Percentiles rank a stretch among this genome's conserved stretches.
These are phyloP conservation scores for Leptographium procerum DNA, from an alignment of 2,329 filamentous ascomycete genomes.

Conservation along the genomic window DNA sequence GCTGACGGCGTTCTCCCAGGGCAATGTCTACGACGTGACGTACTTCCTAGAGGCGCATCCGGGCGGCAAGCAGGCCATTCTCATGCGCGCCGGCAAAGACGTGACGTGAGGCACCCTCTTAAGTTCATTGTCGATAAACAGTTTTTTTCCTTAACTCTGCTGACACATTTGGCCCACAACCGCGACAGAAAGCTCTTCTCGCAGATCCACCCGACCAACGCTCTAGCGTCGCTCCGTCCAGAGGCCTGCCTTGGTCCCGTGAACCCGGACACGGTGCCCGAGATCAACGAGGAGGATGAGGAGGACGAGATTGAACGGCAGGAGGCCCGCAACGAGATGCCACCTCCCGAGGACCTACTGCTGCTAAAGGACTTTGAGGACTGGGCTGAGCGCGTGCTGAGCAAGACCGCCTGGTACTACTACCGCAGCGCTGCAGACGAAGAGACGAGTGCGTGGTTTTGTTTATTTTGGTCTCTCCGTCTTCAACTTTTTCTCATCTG, in stretches of 20 bases:
- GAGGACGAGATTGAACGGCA: background rate
- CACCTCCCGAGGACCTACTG: constrained; percentile 1
- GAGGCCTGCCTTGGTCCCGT: constrained; percentile 1
- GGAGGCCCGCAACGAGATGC: constrained; percentile 3
- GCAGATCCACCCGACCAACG: constrained; percentile 2
- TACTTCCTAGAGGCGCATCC: constrained; percentile 79
- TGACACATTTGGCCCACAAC: background rate
- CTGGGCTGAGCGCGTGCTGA: constrained; percentile 6
- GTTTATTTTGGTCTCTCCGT: background rate
- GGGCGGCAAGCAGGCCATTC: constrained; percentile 39
- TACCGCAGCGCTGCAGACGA: constrained; percentile 7
- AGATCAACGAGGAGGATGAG: background rate
- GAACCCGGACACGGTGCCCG: background rate
- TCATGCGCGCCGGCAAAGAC: constrained; percentile 4
- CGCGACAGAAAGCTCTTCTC: constrained; percentile 5
- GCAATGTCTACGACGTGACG: constrained; percentile 64
- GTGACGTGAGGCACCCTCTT: background rate
- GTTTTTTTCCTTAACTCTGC: background rate
- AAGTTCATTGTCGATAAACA: too few species aligned
- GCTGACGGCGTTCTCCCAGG: background rate
- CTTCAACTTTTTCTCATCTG: background rate
- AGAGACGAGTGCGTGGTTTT: background rate
- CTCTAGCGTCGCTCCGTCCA: constrained; percentile 1
- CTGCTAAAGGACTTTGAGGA: constrained; percentile 6
- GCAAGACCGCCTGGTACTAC: constrained; percentile 5